These are phyloP conservation scores for Vigna radiata DNA, from an alignment of 306 rosid genomes.

Conservation along the genomic window DNA sequence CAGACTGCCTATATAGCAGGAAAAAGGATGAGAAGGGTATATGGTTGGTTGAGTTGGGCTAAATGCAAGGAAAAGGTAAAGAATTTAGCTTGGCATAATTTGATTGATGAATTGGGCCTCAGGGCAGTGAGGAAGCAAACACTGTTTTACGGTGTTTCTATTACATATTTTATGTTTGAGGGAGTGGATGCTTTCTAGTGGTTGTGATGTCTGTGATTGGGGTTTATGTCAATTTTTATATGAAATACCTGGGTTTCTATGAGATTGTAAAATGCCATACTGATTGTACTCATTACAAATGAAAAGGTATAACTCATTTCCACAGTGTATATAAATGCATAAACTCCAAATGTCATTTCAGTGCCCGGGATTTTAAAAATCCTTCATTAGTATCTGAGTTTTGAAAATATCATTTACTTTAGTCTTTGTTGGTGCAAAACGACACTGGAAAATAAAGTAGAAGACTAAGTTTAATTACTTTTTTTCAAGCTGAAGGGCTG, in stretches of 20 bases:
- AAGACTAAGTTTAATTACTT: background rate
- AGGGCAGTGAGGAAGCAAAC: background rate
- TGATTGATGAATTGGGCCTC: background rate
- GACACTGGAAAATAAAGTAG: background rate
- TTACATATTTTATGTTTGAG: conserved; percentile 5
- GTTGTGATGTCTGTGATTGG: conserved; percentile 1
- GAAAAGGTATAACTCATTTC: conserved; percentile 10
- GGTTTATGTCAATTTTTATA: background rate
- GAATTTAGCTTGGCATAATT: background rate
- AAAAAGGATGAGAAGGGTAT: conserved; percentile 8
- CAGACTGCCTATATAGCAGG: background rate
- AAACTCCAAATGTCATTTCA: background rate
- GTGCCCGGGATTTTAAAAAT: background rate
- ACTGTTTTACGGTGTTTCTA: background rate
- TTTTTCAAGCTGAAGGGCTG: background rate
- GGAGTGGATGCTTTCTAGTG: background rate
- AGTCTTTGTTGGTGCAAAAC: background rate
- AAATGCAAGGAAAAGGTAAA: conserved; percentile 4
- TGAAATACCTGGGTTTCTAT: conserved; percentile 18
- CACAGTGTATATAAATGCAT: background rate
- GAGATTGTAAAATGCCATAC: background rate
- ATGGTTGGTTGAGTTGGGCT: background rate
- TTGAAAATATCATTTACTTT: background rate
- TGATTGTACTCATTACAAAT: background rate
- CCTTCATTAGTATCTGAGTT: conserved; percentile 8